Percentiles rank a stretch among this genome's conserved stretches.
phyloP scores from a whole-genome alignment of 2,329 filamentous ascomycete genomes.

The Mycosphaerella sp. region DNA sequence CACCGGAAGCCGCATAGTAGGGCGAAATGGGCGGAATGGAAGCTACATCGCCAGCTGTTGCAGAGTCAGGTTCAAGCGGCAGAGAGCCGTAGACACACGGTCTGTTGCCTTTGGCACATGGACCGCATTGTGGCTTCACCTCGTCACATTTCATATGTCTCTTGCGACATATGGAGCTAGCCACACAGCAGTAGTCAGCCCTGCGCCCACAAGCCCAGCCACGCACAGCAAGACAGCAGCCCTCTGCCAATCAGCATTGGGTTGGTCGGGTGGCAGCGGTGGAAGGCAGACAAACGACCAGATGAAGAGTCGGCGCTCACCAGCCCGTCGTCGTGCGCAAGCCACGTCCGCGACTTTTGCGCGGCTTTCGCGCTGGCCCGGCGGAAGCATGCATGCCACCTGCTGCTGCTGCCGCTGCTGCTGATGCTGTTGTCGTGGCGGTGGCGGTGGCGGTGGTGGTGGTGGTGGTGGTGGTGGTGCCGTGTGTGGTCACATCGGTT shows the following conservation, averaged over 20 bases:
- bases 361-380: conserved; percentile 23
- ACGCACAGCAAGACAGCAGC: background rate
- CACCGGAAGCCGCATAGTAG: background rate
- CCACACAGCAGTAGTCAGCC: background rate
- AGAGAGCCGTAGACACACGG: conserved; percentile 37
- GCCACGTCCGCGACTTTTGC: conserved; percentile 30
- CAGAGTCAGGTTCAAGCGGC: background rate
- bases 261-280: too few relatives aligned
- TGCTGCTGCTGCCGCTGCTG: too few relatives aligned
- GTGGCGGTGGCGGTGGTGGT: too few relatives aligned
- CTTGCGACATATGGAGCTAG: conserved; percentile 25
- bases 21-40: conserved; percentile 1
- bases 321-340: conserved; percentile 24
- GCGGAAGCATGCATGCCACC: background rate
- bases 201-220: background rate
- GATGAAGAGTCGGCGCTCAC: conserved; percentile 4
- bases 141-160: conserved; percentile 50
- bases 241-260: too few relatives aligned
- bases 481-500: too few relatives aligned
- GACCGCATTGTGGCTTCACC: conserved; percentile 40
- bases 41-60: background rate
- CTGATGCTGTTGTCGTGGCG: too few relatives aligned
- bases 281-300: background rate
- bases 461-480: too few relatives aligned
- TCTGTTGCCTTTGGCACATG: conserved; percentile 41